Evolutionary conservation across 805 yeast genomes (phyloP).

Genomic region (Debaryomyces maramus): DNA sequence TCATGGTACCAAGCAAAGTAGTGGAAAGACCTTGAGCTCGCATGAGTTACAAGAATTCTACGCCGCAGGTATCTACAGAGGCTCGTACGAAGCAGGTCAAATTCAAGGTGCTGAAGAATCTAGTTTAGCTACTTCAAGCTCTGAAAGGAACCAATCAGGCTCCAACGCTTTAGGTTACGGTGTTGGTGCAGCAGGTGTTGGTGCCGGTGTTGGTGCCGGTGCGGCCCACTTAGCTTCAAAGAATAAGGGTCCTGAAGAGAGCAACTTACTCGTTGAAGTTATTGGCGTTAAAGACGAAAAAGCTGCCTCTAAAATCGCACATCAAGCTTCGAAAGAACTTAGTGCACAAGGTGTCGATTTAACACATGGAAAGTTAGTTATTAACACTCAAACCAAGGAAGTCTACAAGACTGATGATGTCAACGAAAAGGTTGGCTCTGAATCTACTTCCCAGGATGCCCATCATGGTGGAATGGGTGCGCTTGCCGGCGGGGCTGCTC

Average conservation of each 20-base stretch:
- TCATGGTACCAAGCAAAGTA: not conserved
- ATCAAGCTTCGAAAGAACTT: slow-evolving; percentile 30
- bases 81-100: slow-evolving; percentile 18
- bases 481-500: slow-evolving; percentile 1
- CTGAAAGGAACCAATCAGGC: slow-evolving; percentile 1
- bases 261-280: slow-evolving; percentile 29
- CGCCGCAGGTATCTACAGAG: slow-evolving; percentile 15
- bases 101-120: slow-evolving; percentile 2
- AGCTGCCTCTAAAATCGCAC: slow-evolving; percentile 31
- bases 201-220: slow-evolving; percentile 6
- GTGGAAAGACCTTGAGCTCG: slow-evolving; percentile 1
- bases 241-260: slow-evolving; percentile 2
- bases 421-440: not conserved
- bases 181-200: slow-evolving; percentile 13
- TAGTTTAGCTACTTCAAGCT: not conserved
- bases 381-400: slow-evolving; percentile 34
- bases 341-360: slow-evolving; percentile 33
- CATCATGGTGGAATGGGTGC: not conserved
- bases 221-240: not conserved
- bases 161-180: too few species aligned
- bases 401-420: slow-evolving; percentile 23
- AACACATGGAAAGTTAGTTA: slow-evolving; percentile 31
- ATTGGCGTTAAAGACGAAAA: slow-evolving; percentile 32
- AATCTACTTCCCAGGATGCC: not conserved
- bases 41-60: slow-evolving; percentile 9